A percentile compares a stretch with the other conserved stretches of the same genome.
phyloP scores from a whole-genome alignment of 2,329 filamentous ascomycete genomes.

The Aspergillus pseudoglaucus region DNA sequence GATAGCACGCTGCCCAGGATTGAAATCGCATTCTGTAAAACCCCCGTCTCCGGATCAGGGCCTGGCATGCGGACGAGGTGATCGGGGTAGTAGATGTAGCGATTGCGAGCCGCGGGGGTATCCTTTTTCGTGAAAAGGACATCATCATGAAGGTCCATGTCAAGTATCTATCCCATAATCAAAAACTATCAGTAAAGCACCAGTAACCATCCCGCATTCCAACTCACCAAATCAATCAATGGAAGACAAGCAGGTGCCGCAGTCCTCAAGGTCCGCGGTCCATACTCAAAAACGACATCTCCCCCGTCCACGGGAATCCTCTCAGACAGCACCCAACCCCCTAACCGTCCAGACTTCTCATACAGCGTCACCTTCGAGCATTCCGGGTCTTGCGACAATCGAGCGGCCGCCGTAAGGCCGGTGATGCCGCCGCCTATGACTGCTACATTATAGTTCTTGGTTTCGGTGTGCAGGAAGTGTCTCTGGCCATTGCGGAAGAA shows the following conservation, averaged over 20 bases:
- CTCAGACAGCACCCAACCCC: constrained; percentile 77
- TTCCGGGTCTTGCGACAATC: constrained; percentile 63
- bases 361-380: constrained; percentile 70
- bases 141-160: constrained; percentile 52
- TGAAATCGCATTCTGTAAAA: constrained; percentile 22
- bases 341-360: constrained; percentile 62
- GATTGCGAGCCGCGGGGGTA: constrained; percentile 52
- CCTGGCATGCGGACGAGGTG: constrained; percentile 62
- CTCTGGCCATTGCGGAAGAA: constrained; percentile 12
- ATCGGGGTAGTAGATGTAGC: constrained; percentile 85
- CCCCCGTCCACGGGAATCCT: constrained; percentile 52
- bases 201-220: neutral
- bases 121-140: constrained; percentile 48
- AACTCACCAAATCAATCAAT: constrained; percentile 63
- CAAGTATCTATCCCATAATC: constrained; percentile 45
- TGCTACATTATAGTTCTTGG: constrained; percentile 46
- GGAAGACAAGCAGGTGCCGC: constrained; percentile 54
- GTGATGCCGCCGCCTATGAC: constrained; percentile 78
- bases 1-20: constrained; percentile 33
- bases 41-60: constrained; percentile 23
- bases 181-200: constrained; percentile 5
- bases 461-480: constrained; percentile 16
- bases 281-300: constrained; percentile 71
- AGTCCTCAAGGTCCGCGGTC: constrained; percentile 68
- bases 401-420: constrained; percentile 71